Conservation (phyloP, 1,284 basidiomycete genomes). For the Somion occarium region DNA sequence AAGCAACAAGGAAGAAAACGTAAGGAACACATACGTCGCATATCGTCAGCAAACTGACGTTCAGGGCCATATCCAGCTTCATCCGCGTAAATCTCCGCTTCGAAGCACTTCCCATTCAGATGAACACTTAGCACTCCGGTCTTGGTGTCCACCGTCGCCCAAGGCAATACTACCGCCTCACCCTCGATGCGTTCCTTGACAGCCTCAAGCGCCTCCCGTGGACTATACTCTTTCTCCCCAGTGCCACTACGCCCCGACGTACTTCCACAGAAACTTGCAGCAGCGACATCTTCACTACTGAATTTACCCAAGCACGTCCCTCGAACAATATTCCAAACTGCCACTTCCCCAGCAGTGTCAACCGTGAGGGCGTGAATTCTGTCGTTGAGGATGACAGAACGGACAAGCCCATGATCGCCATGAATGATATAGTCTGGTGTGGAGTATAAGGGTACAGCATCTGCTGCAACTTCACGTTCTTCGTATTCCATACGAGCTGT, state of each 20-base stretch:
- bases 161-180: constrained; percentile 79
- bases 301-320: constrained; percentile 77
- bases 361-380: constrained; percentile 89
- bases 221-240: constrained; percentile 49
- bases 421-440: constrained; percentile 69
- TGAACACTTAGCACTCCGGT: constrained; percentile 87
- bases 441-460: constrained; percentile 64
- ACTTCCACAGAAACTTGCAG: constrained; percentile 34
- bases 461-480: constrained; percentile 76
- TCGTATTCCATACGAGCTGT: constrained; percentile 59
- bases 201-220: constrained; percentile 81
- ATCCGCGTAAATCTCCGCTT: constrained; percentile 93
- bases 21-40: constrained; percentile 64
- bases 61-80: constrained; percentile 70
- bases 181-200: constrained; percentile 90
- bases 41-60: constrained; percentile 67
- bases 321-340: constrained; percentile 89
- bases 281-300: constrained; percentile 57
- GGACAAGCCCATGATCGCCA: constrained; percentile 82
- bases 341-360: constrained; percentile 82
- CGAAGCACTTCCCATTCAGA: constrained; percentile 84
- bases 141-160: constrained; percentile 90
- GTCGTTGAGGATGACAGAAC: constrained; percentile 84
- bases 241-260: constrained; percentile 20
- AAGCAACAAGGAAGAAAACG: constrained; percentile 4